These are phyloP conservation scores for Paecilomyces formosus DNA, from an alignment of 2,329 filamentous ascomycete genomes.

Conservation along the genomic window DNA sequence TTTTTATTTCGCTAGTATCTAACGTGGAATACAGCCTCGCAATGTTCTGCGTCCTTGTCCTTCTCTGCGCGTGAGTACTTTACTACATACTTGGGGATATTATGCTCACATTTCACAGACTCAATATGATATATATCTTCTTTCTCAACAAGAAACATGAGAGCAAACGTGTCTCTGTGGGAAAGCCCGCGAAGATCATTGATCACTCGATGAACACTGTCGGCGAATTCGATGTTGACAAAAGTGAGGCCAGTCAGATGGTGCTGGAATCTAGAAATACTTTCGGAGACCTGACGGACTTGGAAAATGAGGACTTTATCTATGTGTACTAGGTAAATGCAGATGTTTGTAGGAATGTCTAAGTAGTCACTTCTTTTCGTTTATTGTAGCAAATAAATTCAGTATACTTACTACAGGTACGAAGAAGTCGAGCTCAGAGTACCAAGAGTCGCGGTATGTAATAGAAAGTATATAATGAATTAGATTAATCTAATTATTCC, in stretches of 20 bases:
- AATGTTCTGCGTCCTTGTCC: slow-evolving; percentile 52
- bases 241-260: slow-evolving; percentile 20
- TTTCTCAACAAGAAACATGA: slow-evolving; percentile 51
- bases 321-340: slow-evolving; percentile 43
- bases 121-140: slow-evolving; percentile 43
- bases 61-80: slow-evolving; percentile 37
- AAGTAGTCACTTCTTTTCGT: background rate
- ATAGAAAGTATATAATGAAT: too few relatives aligned
- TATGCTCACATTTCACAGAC: slow-evolving; percentile 7
- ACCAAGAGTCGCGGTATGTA: too few relatives aligned
- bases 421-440: too few relatives aligned
- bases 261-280: slow-evolving; percentile 38
- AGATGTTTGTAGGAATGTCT: background rate
- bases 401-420: too few relatives aligned
- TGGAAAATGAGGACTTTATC: slow-evolving; percentile 57
- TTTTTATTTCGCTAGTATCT: background rate
- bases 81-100: background rate
- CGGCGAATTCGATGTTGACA: slow-evolving; percentile 14
- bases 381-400: too few relatives aligned
- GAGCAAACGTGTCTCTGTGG: slow-evolving; percentile 46
- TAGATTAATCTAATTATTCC: too few relatives aligned
- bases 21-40: slow-evolving; percentile 33
- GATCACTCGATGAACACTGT: slow-evolving; percentile 53
- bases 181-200: slow-evolving; percentile 52
- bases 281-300: slow-evolving; percentile 53